Conservation (phyloP, 116 monocot genomes). For the Cymodocea nodosa region DNA sequence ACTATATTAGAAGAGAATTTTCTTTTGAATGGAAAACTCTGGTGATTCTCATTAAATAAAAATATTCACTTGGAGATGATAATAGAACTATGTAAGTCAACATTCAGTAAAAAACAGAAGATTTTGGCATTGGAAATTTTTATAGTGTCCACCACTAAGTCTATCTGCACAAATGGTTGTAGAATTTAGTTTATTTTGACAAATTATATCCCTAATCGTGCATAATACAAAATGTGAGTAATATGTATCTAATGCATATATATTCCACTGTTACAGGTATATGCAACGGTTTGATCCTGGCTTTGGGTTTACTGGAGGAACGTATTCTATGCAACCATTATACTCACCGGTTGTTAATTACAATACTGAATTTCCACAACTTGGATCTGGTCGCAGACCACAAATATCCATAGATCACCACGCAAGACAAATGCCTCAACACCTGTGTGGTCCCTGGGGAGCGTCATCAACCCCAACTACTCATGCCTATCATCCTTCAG, state of each 20-base stretch:
- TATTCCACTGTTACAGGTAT: slow-evolving; percentile 37
- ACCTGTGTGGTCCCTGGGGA: slow-evolving; percentile 39
- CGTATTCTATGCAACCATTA: slow-evolving; percentile 58
- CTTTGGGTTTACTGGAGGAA: slow-evolving; percentile 75
- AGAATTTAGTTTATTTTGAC: no score
- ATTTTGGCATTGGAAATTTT: no score
- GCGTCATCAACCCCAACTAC: slow-evolving; percentile 24
- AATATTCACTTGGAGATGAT: no score
- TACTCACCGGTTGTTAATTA: slow-evolving; percentile 81
- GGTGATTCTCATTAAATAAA: no score
- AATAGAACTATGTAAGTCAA: no score
- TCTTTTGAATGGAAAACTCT: no score
- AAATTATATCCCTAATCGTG: no score
- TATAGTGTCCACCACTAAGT: no score
- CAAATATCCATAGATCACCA: slow-evolving; percentile 48
- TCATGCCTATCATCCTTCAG: slow-evolving; percentile 52
- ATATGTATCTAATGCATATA: neutral
- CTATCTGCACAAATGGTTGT: no score
- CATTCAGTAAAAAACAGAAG: no score
- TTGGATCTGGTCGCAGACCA: slow-evolving; percentile 48
- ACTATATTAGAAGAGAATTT: no score
- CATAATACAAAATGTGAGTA: no score
- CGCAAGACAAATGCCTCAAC: slow-evolving; percentile 37
- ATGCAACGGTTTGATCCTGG: slow-evolving; percentile 93
- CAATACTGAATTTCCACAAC: slow-evolving; percentile 88